phyloP scores from a whole-genome alignment of 192 early-diverging fungal species.

The Mortierella alpina region DNA sequence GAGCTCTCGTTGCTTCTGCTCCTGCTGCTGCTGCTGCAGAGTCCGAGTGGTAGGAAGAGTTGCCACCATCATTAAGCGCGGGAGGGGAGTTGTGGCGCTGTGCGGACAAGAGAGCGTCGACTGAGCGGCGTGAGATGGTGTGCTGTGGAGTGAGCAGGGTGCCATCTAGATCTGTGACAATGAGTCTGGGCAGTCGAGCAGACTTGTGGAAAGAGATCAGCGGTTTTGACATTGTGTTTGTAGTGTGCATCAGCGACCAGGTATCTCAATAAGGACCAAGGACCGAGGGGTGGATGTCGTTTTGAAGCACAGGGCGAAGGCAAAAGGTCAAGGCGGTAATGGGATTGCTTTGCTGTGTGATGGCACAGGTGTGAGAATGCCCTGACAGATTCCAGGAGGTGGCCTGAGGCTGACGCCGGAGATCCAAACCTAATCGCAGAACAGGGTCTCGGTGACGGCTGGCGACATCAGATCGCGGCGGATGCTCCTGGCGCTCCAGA shows the following conservation, averaged over 20 bases:
- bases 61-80: background rate
- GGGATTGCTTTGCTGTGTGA: too few relatives aligned
- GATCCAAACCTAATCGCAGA: too few relatives aligned
- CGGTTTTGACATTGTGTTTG: background rate
- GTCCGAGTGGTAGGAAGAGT: background rate
- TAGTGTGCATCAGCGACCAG: background rate
- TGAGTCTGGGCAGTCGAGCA: constrained; percentile 11
- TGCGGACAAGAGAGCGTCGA: constrained; percentile 30
- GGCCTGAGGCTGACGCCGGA: too few relatives aligned
- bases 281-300: background rate
- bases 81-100: constrained; percentile 12
- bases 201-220: constrained; percentile 30
- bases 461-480: too few relatives aligned
- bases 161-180: constrained; percentile 56
- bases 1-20: background rate
- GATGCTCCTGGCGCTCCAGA: too few relatives aligned
- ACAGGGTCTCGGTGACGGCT: too few relatives aligned
- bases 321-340: background rate
- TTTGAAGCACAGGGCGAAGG: background rate
- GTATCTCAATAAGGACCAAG: background rate
- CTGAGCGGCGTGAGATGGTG: constrained; percentile 40
- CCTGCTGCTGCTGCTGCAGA: constrained; percentile 1
- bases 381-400: too few relatives aligned
- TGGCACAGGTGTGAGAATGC: too few relatives aligned
- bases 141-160: constrained; percentile 53